These are phyloP conservation scores for Scenedesmus sp. DNA, from an alignment of 163 green algal species.

Conservation along the genomic window DNA sequence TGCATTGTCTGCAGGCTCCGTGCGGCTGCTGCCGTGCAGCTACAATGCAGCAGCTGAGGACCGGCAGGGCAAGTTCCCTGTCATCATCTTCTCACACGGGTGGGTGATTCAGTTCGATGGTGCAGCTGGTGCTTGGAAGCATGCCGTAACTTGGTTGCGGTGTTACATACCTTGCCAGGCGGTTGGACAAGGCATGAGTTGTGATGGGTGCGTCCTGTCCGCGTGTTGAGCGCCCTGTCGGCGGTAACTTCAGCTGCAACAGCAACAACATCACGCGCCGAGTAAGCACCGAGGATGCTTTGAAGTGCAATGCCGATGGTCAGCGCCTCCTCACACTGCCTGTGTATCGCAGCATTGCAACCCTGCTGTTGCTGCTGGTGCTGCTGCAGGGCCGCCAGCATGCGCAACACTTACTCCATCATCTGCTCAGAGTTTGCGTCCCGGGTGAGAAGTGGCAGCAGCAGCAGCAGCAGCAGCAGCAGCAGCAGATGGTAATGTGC, in stretches of 20 bases:
- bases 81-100: slow-evolving; percentile 53
- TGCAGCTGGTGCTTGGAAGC: too few relatives aligned
- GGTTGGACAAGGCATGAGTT: too few relatives aligned
- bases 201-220: too few relatives aligned
- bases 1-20: not conserved
- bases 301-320: too few relatives aligned
- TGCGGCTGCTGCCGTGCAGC: slow-evolving; percentile 3
- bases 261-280: too few relatives aligned
- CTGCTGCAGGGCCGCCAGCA: slow-evolving; percentile 47
- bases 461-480: not conserved
- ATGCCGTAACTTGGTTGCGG: not conserved
- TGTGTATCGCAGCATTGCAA: too few relatives aligned
- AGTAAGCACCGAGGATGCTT: too few relatives aligned
- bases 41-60: slow-evolving; percentile 41
- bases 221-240: too few relatives aligned
- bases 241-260: too few relatives aligned
- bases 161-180: not conserved
- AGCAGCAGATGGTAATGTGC: too few relatives aligned
- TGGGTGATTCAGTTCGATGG: too few relatives aligned
- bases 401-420: slow-evolving; percentile 55
- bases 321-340: too few relatives aligned
- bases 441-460: slow-evolving; percentile 16
- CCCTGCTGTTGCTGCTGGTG: slow-evolving; percentile 22
- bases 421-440: slow-evolving; percentile 51
- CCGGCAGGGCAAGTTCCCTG: slow-evolving; percentile 16